phyloP scores from a whole-genome alignment of 2,329 filamentous ascomycete genomes.

The Pseudogymnoascus sp. region DNA sequence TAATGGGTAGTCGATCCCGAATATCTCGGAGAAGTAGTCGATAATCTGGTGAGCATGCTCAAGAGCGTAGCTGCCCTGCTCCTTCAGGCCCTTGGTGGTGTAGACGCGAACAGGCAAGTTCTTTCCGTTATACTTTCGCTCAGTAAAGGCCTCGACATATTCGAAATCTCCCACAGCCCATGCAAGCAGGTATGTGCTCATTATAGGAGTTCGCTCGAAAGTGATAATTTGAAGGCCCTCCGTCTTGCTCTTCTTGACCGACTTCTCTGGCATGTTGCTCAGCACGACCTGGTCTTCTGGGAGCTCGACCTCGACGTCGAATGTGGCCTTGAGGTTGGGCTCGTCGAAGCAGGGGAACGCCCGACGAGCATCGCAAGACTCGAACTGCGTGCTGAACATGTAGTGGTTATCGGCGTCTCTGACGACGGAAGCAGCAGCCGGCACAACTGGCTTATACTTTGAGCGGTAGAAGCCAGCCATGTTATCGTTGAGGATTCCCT shows the following conservation, averaged over 20 bases:
- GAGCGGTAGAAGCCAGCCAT: slow-evolving; percentile 93
- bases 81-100: slow-evolving; percentile 86
- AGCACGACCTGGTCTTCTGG: slow-evolving; percentile 81
- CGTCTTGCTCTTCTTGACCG: slow-evolving; percentile 43
- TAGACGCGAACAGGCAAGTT: slow-evolving; percentile 90
- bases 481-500: slow-evolving; percentile 76
- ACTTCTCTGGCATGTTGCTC: slow-evolving; percentile 91
- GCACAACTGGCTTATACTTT: slow-evolving; percentile 76
- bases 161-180: slow-evolving; percentile 98
- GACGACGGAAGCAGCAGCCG: slow-evolving; percentile 68
- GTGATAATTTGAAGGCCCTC: slow-evolving; percentile 64
- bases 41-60: slow-evolving; percentile 89
- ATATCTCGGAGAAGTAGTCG: slow-evolving; percentile 94
- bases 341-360: slow-evolving; percentile 98
- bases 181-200: slow-evolving; percentile 86
- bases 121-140: slow-evolving; percentile 85
- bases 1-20: slow-evolving; percentile 84
- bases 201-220: slow-evolving; percentile 77
- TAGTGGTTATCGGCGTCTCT: slow-evolving; percentile 58
- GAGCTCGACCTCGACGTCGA: slow-evolving; percentile 87
- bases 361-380: slow-evolving; percentile 87
- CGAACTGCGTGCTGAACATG: slow-evolving; percentile 95
- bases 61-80: slow-evolving; percentile 82
- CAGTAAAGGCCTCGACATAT: slow-evolving; percentile 85
- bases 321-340: slow-evolving; percentile 92